Percentiles rank a stretch among this genome's conserved stretches.
These are phyloP conservation scores for Beta macrorhiza DNA, from an alignment of 179 eudicot genomes.

Conservation along the genomic window DNA sequence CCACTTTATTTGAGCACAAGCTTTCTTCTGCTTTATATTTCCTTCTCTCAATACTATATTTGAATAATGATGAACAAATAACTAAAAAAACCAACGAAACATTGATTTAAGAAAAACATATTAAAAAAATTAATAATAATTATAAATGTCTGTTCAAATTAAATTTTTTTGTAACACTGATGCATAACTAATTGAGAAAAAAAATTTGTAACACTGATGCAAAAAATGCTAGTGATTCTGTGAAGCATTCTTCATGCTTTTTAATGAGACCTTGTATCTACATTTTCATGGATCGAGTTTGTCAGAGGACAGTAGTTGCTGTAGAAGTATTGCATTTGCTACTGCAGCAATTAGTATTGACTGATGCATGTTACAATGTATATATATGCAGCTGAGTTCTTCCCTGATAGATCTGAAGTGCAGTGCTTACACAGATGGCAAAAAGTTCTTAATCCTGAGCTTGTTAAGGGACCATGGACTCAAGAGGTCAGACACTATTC, in stretches of 20 bases:
- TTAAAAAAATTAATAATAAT: too few species aligned
- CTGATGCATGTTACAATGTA: conserved; percentile 8
- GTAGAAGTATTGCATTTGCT: not conserved
- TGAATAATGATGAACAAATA: too few species aligned
- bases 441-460: conserved; percentile 98
- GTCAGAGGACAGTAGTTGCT: not conserved
- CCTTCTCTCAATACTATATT: too few species aligned
- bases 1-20: too few species aligned
- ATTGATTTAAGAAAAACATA: too few species aligned
- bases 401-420: conserved; percentile 96
- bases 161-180: too few species aligned
- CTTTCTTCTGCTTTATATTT: too few species aligned
- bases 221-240: too few species aligned
- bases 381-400: conserved; percentile 77
- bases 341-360: not conserved
- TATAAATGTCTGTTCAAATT: too few species aligned
- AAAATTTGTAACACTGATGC: too few species aligned
- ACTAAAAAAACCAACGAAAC: too few species aligned
- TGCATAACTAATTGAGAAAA: too few species aligned
- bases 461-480: conserved; percentile 98
- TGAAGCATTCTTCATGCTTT: not conserved
- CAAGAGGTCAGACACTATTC: conserved; percentile 59
- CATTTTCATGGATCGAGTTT: not conserved
- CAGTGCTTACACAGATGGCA: conserved; percentile 99
- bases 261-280: not conserved